Conservation (phyloP, 345 rosid genomes). For the Rhizophora mangle region DNA sequence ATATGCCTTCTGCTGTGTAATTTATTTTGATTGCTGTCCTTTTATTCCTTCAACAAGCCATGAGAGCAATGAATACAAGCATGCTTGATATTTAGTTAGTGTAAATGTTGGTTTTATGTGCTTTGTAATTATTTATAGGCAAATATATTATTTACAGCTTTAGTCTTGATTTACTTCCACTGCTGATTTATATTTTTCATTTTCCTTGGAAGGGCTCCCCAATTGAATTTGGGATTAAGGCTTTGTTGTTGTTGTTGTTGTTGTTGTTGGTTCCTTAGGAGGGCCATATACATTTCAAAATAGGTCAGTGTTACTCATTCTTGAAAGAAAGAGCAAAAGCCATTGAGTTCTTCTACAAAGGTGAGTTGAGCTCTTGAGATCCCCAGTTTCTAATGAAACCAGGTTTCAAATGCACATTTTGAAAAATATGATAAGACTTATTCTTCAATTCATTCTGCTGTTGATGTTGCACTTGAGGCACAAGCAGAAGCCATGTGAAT, state of each 20-base stretch:
- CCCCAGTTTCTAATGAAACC: neutral
- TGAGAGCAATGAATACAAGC: too few relatives aligned
- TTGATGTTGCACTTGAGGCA: too few relatives aligned
- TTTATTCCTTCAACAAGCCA: too few relatives aligned
- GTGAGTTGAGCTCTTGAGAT: conserved; percentile 25
- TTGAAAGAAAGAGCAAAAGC: conserved; percentile 63
- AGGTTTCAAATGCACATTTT: neutral
- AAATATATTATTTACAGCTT: too few relatives aligned
- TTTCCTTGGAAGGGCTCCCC: conserved; percentile 32
- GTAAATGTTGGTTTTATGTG: too few relatives aligned
- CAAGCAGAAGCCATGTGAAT: too few relatives aligned
- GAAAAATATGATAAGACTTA: neutral
- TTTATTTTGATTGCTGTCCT: too few relatives aligned
- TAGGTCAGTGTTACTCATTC: conserved; percentile 64
- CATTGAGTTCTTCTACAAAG: conserved; percentile 60
- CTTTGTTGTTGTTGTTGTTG: neutral
- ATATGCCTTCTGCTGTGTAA: too few relatives aligned
- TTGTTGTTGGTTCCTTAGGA: conserved; percentile 15
- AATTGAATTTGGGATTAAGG: neutral
- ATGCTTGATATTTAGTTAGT: too few relatives aligned
- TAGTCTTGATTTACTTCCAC: neutral
- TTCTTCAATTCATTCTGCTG: too few relatives aligned
- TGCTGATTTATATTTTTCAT: conserved; percentile 8
- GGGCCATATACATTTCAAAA: conserved; percentile 53
- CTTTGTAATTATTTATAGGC: too few relatives aligned